These are phyloP conservation scores for Nissolia schottii DNA, from an alignment of 306 rosid species.

Conservation along the genomic window DNA sequence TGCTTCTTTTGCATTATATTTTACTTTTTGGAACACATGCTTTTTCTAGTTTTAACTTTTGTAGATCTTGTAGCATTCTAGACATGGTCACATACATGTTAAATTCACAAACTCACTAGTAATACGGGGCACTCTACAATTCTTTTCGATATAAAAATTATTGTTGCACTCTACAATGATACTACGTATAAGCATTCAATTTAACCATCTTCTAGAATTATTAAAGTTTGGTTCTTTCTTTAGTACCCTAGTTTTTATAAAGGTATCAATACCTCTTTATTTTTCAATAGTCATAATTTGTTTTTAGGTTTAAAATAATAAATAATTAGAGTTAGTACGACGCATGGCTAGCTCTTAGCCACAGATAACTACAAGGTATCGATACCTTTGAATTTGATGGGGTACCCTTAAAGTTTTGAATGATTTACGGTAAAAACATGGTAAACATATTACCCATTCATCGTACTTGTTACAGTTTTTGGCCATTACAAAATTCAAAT, in stretches of 20 bases:
- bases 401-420: too few relatives aligned
- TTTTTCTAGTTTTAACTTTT: not conserved
- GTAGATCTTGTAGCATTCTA: not conserved
- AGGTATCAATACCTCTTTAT: too few relatives aligned
- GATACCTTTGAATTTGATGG: too few relatives aligned
- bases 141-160: not conserved
- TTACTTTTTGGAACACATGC: not conserved
- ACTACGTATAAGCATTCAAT: not conserved
- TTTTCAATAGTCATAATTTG: too few relatives aligned
- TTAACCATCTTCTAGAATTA: not conserved
- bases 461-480: not conserved
- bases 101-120: not conserved
- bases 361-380: too few relatives aligned
- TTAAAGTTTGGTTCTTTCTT: too few relatives aligned
- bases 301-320: too few relatives aligned
- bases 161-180: not conserved
- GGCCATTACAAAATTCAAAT: not conserved
- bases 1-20: not conserved
- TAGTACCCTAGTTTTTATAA: too few relatives aligned
- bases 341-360: too few relatives aligned
- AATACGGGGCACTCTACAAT: not conserved
- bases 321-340: too few relatives aligned
- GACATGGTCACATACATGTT: not conserved
- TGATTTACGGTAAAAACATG: not conserved
- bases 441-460: not conserved